These are phyloP conservation scores for Lagerstroemia speciosa DNA, from an alignment of 345 rosid genomes.

Conservation along the genomic window DNA sequence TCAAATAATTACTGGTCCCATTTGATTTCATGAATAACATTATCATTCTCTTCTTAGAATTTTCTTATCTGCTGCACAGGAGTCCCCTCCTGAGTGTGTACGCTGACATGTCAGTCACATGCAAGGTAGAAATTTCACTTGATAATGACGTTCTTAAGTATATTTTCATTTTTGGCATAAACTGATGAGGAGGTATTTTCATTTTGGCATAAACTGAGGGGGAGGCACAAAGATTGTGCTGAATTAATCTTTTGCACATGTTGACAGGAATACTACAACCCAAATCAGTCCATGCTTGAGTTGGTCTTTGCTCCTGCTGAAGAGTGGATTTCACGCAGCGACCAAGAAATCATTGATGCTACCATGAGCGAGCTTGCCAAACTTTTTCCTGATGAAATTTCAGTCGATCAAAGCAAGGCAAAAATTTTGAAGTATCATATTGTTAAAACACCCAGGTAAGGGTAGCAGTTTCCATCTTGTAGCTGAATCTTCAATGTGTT, in stretches of 20 bases:
- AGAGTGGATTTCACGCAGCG: conserved; percentile 78
- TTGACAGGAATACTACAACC: conserved; percentile 76
- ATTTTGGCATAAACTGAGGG: background rate
- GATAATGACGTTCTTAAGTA: background rate
- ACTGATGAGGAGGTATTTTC: background rate
- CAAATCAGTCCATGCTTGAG: conserved; percentile 90
- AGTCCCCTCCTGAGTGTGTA: conserved; percentile 88
- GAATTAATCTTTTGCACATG: background rate
- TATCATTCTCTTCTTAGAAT: background rate
- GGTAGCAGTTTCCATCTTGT: background rate
- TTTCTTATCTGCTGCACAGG: conserved; percentile 33
- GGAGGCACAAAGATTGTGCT: background rate
- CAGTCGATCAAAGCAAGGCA: conserved; percentile 89
- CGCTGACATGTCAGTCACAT: conserved; percentile 93
- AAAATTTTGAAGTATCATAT: conserved; percentile 81
- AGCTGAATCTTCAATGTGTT: no score
- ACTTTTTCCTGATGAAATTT: conserved; percentile 84
- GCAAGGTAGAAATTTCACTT: conserved; percentile 50
- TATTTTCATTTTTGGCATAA: background rate
- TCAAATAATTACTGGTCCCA: background rate
- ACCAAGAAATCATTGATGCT: conserved; percentile 80
- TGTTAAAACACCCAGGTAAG: conserved; percentile 86
- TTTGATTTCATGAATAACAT: background rate
- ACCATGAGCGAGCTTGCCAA: conserved; percentile 88
- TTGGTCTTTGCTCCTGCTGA: conserved; percentile 94